Evolutionary conservation across 2,329 filamentous ascomycete genomes (phyloP).

Genomic region (Epichloe amarillans): DNA sequence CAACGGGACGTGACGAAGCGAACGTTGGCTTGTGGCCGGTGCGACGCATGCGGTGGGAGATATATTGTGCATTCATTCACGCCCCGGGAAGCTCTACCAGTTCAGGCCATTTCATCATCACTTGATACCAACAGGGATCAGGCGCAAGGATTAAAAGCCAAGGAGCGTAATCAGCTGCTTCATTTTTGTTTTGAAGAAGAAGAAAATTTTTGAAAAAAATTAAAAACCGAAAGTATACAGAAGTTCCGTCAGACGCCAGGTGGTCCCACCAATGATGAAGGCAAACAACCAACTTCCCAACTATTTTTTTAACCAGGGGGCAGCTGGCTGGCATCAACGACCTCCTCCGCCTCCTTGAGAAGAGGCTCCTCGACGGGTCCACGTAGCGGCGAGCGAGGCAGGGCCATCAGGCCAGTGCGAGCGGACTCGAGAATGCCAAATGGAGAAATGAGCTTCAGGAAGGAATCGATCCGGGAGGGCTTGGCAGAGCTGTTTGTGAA

Average conservation of each 20-base stretch:
- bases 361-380: conserved; percentile 55
- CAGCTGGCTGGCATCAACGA: conserved; percentile 92
- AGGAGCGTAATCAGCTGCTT: conserved; percentile 4
- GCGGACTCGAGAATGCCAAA: conserved; percentile 96
- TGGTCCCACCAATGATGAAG: neutral
- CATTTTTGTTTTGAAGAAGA: neutral
- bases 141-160: conserved; percentile 5
- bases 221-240: conserved; percentile 2
- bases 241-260: conserved; percentile 9
- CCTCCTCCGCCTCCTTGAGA: conserved; percentile 78
- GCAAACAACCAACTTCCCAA: neutral
- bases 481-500: conserved; percentile 60
- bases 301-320: conserved; percentile 58
- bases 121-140: conserved; percentile 29
- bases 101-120: neutral
- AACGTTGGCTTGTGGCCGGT: too few relatives aligned
- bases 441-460: conserved; percentile 86
- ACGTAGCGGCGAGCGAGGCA: conserved; percentile 82
- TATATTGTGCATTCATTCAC: too few relatives aligned
- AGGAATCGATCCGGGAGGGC: conserved; percentile 85
- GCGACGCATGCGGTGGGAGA: too few relatives aligned
- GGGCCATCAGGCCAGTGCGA: conserved; percentile 89
- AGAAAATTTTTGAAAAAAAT: neutral
- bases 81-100: neutral
- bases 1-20: too few relatives aligned